Conservation (phyloP, 768 basidiomycete species). For the Trametes cingulata region DNA sequence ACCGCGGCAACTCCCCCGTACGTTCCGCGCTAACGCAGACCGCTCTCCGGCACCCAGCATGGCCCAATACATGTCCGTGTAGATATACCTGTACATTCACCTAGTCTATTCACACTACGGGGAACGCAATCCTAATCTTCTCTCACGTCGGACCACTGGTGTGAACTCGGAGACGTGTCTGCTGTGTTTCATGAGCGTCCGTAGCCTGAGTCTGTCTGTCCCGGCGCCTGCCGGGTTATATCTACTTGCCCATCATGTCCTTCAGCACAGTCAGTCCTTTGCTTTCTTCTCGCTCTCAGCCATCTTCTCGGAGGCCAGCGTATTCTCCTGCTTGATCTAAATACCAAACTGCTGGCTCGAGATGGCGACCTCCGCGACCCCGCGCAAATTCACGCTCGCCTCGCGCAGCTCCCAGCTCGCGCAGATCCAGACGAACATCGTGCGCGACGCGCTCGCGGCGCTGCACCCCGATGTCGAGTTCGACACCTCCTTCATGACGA, state of each 20-base stretch:
- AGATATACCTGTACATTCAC: slow-evolving; percentile 26
- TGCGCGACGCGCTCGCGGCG: slow-evolving; percentile 60
- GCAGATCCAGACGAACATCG: slow-evolving; percentile 84
- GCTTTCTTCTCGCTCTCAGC: neutral
- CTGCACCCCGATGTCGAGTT: slow-evolving; percentile 54
- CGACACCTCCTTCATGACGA: slow-evolving; percentile 64
- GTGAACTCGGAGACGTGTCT: neutral
- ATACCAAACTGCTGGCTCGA: neutral
- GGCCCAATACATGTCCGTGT: slow-evolving; percentile 83
- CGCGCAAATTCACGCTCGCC: slow-evolving; percentile 70
- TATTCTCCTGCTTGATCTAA: too few species aligned
- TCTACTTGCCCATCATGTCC: slow-evolving; percentile 2
- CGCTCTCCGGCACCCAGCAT: slow-evolving; percentile 46
- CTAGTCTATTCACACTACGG: slow-evolving; percentile 4
- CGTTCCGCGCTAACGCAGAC: slow-evolving; percentile 15
- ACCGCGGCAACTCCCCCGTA: neutral
- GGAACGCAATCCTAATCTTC: neutral
- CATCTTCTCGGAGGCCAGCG: too few species aligned
- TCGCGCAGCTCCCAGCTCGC: slow-evolving; percentile 89
- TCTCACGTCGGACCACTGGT: slow-evolving; percentile 1
- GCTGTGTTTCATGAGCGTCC: neutral
- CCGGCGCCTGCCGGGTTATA: slow-evolving; percentile 13
- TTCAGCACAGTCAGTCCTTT: neutral
- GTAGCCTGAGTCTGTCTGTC: neutral
- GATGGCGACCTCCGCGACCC: neutral